phyloP scores from a whole-genome alignment of 2,329 filamentous ascomycete genomes.

The Hypoxylon sp. region DNA sequence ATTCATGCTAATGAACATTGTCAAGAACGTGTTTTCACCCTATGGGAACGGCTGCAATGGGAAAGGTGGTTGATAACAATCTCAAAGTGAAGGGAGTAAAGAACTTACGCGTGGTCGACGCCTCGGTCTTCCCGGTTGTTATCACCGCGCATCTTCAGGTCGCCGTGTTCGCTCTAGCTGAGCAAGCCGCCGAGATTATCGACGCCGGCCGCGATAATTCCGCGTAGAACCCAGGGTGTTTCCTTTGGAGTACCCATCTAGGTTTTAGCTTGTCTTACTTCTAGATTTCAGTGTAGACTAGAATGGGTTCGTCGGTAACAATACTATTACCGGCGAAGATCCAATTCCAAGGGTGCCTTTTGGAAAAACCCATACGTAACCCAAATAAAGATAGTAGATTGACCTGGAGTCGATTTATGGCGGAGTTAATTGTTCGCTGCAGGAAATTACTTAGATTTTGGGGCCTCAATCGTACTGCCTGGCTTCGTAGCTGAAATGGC shows the following conservation, averaged over 20 bases:
- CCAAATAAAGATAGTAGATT: too few species aligned
- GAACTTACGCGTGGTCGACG: constrained; percentile 56
- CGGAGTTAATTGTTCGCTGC: neutral
- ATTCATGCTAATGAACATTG: neutral
- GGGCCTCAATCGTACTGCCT: constrained; percentile 37
- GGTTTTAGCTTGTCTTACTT: too few species aligned
- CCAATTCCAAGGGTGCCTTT: too few species aligned
- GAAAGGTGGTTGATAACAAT: constrained; percentile 53
- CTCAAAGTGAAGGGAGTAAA: constrained; percentile 55
- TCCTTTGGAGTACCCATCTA: neutral
- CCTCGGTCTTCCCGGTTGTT: constrained; percentile 53
- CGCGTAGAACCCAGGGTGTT: neutral
- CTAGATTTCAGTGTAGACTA: too few species aligned
- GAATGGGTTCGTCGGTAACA: too few species aligned
- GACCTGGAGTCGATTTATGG: too few species aligned
- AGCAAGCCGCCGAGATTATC: constrained; percentile 70
- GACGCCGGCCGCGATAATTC: neutral
- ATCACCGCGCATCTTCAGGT: constrained; percentile 63
- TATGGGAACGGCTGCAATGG: constrained; percentile 51
- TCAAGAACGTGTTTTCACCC: constrained; percentile 49
- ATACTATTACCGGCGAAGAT: too few species aligned
- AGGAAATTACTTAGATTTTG: constrained; percentile 37
- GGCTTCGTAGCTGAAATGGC: constrained; percentile 56
- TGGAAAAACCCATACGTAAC: too few species aligned
- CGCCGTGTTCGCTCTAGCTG: constrained; percentile 67